Evolutionary conservation across 495 filamentous ascomycete genomes (phyloP).

Genomic region (Aspergillus kassunensis): DNA sequence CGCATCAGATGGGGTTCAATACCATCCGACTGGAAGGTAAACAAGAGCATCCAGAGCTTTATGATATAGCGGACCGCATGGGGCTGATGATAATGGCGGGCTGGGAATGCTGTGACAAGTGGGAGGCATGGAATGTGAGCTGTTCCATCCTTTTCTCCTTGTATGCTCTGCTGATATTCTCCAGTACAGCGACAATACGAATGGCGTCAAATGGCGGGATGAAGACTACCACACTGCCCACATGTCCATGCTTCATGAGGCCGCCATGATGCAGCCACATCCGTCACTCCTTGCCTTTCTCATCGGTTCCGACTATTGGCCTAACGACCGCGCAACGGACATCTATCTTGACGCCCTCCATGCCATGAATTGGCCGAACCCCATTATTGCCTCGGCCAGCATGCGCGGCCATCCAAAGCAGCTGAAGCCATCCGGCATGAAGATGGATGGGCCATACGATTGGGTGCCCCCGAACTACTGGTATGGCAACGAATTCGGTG

Average conservation of each 20-base stretch:
- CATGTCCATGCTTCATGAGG: conserved; percentile 55
- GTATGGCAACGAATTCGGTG: conserved; percentile 49
- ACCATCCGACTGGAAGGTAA: conserved; percentile 63
- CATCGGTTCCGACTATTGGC: conserved; percentile 61
- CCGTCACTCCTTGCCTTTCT: conserved; percentile 54
- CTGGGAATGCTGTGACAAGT: conserved; percentile 69
- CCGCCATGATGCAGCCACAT: conserved; percentile 54
- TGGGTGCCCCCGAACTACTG: conserved; percentile 65
- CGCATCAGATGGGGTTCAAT: conserved; percentile 58
- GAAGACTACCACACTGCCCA: conserved; percentile 53
- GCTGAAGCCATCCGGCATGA: conserved; percentile 56
- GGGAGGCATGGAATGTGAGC: conserved; percentile 56
- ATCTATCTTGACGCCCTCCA: conserved; percentile 48
- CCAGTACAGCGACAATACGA: conserved; percentile 52
- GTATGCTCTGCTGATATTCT: background rate
- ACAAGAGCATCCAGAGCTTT: conserved; percentile 58
- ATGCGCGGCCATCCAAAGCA: conserved; percentile 49
- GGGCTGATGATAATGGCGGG: conserved; percentile 61
- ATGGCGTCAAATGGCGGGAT: conserved; percentile 44
- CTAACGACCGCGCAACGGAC: conserved; percentile 50
- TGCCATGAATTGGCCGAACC: conserved; percentile 51
- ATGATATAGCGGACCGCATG: conserved; percentile 52
- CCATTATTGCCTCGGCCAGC: conserved; percentile 55
- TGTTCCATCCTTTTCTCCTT: background rate
- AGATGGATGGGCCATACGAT: conserved; percentile 67